These are phyloP conservation scores for Paraconiothyrium brasiliense DNA, from an alignment of 2,329 filamentous ascomycete genomes.

Conservation along the genomic window DNA sequence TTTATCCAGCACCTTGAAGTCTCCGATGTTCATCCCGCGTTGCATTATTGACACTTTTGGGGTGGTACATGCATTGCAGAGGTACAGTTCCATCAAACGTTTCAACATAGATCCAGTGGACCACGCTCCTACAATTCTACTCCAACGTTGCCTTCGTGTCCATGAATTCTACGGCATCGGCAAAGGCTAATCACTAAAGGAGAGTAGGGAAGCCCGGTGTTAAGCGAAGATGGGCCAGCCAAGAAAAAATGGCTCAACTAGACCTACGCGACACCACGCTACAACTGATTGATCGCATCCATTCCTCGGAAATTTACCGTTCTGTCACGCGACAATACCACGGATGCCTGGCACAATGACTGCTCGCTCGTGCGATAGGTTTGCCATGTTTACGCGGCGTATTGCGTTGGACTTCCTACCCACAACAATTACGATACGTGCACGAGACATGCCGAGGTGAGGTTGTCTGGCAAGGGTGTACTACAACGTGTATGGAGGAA, in stretches of 20 bases:
- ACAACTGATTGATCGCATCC: not conserved
- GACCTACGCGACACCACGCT: conserved; percentile 3
- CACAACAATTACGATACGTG: not conserved
- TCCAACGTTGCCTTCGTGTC: not conserved
- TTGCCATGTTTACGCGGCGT: not conserved
- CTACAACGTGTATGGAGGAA: conserved; percentile 14
- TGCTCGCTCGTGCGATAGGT: not conserved
- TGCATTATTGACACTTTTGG: not conserved
- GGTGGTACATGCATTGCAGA: not conserved
- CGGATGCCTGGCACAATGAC: not conserved
- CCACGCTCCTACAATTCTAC: not conserved
- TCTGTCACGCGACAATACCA: conserved; percentile 3
- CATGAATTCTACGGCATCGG: not conserved
- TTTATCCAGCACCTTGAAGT: not conserved
- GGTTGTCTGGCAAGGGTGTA: not conserved
- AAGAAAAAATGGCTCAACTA: not conserved
- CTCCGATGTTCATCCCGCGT: conserved; percentile 3
- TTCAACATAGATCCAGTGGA: not conserved
- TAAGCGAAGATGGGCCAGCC: not conserved
- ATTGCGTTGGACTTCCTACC: not conserved
- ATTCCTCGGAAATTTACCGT: conserved; percentile 12
- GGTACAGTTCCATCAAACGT: not conserved
- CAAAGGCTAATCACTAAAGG: not conserved
- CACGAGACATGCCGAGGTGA: conserved; percentile 7
- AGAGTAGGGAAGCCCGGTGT: not conserved